Conservation (phyloP, 768 basidiomycete species). For the Mycena pura region DNA sequence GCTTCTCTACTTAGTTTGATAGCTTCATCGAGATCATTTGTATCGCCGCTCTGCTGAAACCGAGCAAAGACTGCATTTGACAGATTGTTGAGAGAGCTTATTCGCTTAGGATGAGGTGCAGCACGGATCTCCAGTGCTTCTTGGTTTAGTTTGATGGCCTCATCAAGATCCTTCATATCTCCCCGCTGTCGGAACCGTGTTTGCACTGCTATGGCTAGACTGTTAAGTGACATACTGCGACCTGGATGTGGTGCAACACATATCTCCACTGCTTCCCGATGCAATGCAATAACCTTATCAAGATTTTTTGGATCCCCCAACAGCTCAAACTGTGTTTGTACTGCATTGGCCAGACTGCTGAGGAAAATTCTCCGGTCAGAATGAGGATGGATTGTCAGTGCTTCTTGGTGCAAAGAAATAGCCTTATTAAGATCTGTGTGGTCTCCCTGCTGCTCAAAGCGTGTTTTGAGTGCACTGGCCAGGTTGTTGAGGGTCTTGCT, state of each 20-base stretch:
- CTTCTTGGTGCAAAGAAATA: no score
- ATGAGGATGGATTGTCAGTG: background rate
- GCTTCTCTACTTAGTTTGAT: no score
- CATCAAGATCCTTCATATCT: background rate
- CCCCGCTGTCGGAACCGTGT: background rate
- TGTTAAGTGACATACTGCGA: background rate
- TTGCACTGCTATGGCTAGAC: background rate
- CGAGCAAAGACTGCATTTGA: background rate
- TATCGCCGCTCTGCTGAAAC: background rate
- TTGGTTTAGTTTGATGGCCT: background rate
- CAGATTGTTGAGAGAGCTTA: background rate
- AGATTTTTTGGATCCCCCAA: background rate
- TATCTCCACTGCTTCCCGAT: background rate
- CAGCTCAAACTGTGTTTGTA: background rate
- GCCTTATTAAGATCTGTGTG: no score
- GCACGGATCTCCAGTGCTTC: background rate
- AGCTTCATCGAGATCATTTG: background rate
- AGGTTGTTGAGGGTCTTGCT: no score
- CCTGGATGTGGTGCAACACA: background rate
- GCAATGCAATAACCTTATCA: background rate
- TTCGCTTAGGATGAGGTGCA: background rate
- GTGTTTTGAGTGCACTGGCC: no score
- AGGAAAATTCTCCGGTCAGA: background rate
- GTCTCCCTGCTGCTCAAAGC: no score
- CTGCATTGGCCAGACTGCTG: background rate